Evolutionary conservation across 108 stramenopile genomes (phyloP), one percentile per base, ranked within the genome.

Genomic region (Aurantiochytrium sp.): DNA sequence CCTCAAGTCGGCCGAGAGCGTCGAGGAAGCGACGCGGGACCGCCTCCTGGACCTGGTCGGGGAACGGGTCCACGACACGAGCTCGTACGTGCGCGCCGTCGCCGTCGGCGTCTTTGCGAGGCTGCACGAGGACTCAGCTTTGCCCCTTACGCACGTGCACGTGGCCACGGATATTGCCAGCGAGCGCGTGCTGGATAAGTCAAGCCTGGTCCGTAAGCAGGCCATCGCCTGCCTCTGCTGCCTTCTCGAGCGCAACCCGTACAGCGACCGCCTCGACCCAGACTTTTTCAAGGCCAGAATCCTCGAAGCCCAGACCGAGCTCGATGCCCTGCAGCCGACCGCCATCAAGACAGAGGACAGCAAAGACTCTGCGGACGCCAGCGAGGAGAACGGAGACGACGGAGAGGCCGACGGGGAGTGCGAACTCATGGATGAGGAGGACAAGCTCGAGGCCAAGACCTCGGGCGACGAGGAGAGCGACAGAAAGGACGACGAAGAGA

Each of bases 161-260:
- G 36, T 31, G 12, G 85, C 85, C 85, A 96, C 97, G 19, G 88
- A 59, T 1, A 91, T 96, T 68, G 97, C 96, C 4, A 92, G 94
- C 69, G 96, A 96, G 86, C 92, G 98, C 30, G 90, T 99, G 34
- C 92, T 94, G 65, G 98, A 99, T 69, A 97, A 96, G 91, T 96
- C 96, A 87, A 95, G 97, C n/a, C 92, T 97, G 86, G 97, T 97
- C 69, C 92, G 98, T 37, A 93, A 96, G 69, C 94, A 92, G 86
- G 95, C 97, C 15, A 92, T 96, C 88, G 94, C 95, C 94, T 94
- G 97, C 45, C 90, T 98, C 41, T 94, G 94, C 6, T 81, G 86
- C 12, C 88, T 96, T 24, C 90, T 99, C 21, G 97, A 97, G 89
- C 93, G 96, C 89, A 99, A 99, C 89, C 98, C 97, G 2, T 99